Conservation (phyloP, 495 filamentous ascomycete species). For the Neurospora terricola region DNA sequence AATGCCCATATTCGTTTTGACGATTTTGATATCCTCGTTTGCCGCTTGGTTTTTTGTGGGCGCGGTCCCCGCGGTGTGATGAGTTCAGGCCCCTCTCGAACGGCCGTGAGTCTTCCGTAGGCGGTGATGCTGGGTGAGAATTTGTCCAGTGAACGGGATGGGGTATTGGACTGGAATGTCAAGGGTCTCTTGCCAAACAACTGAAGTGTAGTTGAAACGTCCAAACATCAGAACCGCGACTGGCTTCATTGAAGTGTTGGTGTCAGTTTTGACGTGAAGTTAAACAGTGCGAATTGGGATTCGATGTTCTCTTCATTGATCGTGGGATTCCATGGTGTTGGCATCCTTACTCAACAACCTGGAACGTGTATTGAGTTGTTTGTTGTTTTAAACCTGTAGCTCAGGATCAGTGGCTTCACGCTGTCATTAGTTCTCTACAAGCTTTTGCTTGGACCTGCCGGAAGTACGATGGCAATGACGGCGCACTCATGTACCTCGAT, state of each 20-base stretch:
- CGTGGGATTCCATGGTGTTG: not conserved
- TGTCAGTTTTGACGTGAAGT: not conserved
- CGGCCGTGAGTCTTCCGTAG: not conserved
- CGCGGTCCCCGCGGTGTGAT: not conserved
- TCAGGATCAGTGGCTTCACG: not conserved
- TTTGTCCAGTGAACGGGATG: not conserved
- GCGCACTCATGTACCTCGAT: not conserved
- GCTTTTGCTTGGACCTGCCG: not conserved
- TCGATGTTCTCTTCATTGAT: not conserved
- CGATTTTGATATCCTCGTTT: not conserved
- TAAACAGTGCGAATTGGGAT: not conserved
- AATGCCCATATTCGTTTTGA: conserved; percentile 53
- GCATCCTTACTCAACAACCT: not conserved
- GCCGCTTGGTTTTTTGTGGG: not conserved
- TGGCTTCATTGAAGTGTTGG: not conserved
- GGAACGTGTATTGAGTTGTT: not conserved
- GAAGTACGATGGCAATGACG: not conserved
- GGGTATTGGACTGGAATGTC: not conserved
- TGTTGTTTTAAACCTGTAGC: not conserved
- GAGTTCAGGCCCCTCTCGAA: not conserved
- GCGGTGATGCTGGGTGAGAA: not conserved
- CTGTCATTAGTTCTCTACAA: not conserved
- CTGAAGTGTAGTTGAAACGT: not conserved
- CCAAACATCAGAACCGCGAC: not conserved
- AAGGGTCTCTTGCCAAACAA: not conserved